phyloP scores from a whole-genome alignment of 2,329 filamentous ascomycete species.

The Penicillium sp. region DNA sequence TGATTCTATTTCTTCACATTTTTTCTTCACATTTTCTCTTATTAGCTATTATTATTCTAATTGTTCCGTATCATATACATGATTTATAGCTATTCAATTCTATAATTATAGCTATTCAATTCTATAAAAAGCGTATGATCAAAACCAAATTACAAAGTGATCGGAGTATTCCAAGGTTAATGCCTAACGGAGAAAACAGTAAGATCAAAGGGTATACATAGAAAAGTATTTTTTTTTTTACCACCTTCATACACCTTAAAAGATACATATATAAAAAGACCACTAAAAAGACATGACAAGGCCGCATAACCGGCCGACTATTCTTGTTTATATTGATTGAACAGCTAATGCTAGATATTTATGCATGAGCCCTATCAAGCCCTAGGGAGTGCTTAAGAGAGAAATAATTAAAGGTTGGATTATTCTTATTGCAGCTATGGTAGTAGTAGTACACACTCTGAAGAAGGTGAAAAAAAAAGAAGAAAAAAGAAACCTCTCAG shows the following conservation, averaged over 20 bases:
- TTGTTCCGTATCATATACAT: background rate
- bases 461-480: background rate
- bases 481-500: background rate
- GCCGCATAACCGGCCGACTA: too few species aligned
- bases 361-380: background rate
- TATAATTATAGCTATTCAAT: background rate
- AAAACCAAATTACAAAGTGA: background rate
- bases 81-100: background rate
- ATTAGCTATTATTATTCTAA: background rate
- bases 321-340: too few species aligned
- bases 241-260: too few species aligned
- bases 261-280: too few species aligned
- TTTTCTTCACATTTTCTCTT: too few species aligned
- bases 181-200: too few species aligned
- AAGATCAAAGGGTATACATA: too few species aligned
- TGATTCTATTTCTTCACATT: background rate
- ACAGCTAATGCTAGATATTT: background rate
- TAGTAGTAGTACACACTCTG: slow-evolving; percentile 15
- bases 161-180: background rate
- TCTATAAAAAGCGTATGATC: background rate
- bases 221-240: too few species aligned
- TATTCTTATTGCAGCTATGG: slow-evolving; percentile 1
- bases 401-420: background rate
- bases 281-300: too few species aligned
- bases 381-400: background rate